A percentile compares a stretch with the other conserved stretches of the same genome.
These are phyloP conservation scores for Tardiomyces blankii DNA, from an alignment of 1,139 yeast species.

Conservation along the genomic window DNA sequence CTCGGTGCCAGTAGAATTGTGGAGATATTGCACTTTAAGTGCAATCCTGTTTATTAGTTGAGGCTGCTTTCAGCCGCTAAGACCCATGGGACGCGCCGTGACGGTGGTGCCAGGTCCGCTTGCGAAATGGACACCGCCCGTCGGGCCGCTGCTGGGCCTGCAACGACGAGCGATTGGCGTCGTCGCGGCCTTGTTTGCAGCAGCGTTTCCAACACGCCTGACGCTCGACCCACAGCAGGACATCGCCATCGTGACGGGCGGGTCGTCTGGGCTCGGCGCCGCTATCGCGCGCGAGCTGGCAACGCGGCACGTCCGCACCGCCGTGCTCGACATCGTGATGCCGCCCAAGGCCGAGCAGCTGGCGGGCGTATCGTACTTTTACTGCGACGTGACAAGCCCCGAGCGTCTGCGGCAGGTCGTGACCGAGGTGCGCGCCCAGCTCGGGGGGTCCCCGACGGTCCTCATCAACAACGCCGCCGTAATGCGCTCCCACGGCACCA, in stretches of 20 bases:
- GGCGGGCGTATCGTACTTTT: slow-evolving; percentile 40
- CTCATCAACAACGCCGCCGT: slow-evolving; percentile 81
- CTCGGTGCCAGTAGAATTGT: too few species aligned
- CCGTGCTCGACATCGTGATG: slow-evolving; percentile 48
- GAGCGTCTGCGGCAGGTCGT: slow-evolving; percentile 27
- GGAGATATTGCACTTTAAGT: too few species aligned
- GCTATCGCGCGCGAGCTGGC: slow-evolving; percentile 43
- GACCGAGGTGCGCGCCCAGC: slow-evolving; percentile 26
- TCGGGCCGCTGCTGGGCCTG: too few species aligned
- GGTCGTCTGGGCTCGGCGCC: slow-evolving; percentile 62
- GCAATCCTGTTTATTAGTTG: too few species aligned
- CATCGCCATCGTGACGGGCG: slow-evolving; percentile 74
- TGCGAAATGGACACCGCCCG: too few species aligned
- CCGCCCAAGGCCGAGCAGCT: slow-evolving; percentile 31
- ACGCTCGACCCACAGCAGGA: slow-evolving; percentile 16
- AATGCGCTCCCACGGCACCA: slow-evolving; percentile 17
- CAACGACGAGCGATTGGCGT: background rate
- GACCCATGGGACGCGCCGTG: too few species aligned
- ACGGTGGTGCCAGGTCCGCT: too few species aligned
- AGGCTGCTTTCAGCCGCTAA: too few species aligned
- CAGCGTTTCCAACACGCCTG: background rate
- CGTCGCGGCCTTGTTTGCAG: background rate
- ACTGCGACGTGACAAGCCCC: slow-evolving; percentile 58
- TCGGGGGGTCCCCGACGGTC: slow-evolving; percentile 61
- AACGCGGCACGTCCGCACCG: slow-evolving; percentile 34